Conservation (phyloP, 2,329 filamentous ascomycete genomes). For the Hypoxylon sp. region DNA sequence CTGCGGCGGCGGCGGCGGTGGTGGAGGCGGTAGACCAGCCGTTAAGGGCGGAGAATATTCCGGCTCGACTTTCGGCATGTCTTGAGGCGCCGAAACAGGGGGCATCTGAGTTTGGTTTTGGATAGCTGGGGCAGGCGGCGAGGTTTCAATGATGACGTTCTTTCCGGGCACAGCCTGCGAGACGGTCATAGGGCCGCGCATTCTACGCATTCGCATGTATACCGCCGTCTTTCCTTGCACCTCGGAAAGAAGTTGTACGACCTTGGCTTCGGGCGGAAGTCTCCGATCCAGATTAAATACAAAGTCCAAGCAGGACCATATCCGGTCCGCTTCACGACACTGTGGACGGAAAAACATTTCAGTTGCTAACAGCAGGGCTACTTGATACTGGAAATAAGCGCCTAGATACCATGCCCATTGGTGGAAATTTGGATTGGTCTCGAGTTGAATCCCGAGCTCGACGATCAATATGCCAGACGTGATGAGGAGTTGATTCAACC, state of each 20-base stretch:
- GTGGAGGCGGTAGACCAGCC: conserved; percentile 22
- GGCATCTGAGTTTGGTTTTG: conserved; percentile 19
- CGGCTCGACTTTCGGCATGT: conserved; percentile 34
- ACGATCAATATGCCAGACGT: conserved; percentile 70
- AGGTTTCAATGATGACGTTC: conserved; percentile 55
- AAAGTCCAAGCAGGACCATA: conserved; percentile 80
- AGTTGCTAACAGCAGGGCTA: conserved; percentile 76
- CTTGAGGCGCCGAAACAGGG: conserved; percentile 21
- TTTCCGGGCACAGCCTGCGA: conserved; percentile 57
- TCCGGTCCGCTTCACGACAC: conserved; percentile 72
- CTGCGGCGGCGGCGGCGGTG: conserved; percentile 32
- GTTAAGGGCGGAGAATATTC: conserved; percentile 37
- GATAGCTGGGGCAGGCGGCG: conserved; percentile 21
- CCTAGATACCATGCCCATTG: conserved; percentile 80
- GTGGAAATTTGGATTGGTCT: conserved; percentile 62
- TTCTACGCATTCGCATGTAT: conserved; percentile 72
- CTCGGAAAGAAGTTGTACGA: conserved; percentile 72
- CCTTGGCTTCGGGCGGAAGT: conserved; percentile 70
- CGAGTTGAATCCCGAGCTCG: conserved; percentile 64
- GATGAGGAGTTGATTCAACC: conserved; percentile 75
- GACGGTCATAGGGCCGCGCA: conserved; percentile 64
- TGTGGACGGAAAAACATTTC: conserved; percentile 75
- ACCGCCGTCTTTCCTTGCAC: conserved; percentile 72
- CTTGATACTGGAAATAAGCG: conserved; percentile 81
- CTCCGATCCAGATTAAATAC: conserved; percentile 74